Conservation (phyloP, 2,329 filamentous ascomycete genomes). For the Coniochaeta sp. region DNA sequence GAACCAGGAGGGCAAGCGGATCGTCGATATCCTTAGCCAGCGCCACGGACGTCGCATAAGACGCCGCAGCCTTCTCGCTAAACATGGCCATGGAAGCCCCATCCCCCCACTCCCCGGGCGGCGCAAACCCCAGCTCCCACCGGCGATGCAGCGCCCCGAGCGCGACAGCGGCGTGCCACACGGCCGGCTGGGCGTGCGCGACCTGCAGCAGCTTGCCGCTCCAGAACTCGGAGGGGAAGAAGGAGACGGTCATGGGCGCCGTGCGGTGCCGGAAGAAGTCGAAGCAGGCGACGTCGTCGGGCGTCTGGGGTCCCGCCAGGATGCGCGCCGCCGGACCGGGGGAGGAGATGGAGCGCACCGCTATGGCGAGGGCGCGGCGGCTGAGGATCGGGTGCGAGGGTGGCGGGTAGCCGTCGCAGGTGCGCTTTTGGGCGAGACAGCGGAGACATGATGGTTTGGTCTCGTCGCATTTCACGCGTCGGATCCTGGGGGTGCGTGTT, state of each 20-base stretch:
- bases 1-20: constrained; percentile 16
- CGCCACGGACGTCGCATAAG: constrained; percentile 20
- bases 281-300: constrained; percentile 16
- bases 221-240: constrained; percentile 23
- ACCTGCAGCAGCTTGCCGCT: constrained; percentile 21
- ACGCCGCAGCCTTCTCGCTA: constrained; percentile 14
- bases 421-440: constrained; percentile 13
- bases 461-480: constrained; percentile 28
- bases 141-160: constrained; percentile 25
- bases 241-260: constrained; percentile 16
- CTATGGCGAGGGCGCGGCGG: constrained; percentile 21
- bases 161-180: constrained; percentile 26
- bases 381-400: constrained; percentile 13
- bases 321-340: constrained; percentile 20
- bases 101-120: not conserved
- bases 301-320: constrained; percentile 6
- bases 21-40: constrained; percentile 18
- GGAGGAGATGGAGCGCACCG: constrained; percentile 17
- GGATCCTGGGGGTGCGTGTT: constrained; percentile 16
- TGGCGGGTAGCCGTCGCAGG: constrained; percentile 24
- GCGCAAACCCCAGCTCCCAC: constrained; percentile 7
- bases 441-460: constrained; percentile 19
- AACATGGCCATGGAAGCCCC: constrained; percentile 6
- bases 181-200: constrained; percentile 24
- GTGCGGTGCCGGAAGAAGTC: constrained; percentile 27